Base-by-base conservation (phyloP, 768 basidiomycete genomes). In the Mycena polygramma region DNA sequence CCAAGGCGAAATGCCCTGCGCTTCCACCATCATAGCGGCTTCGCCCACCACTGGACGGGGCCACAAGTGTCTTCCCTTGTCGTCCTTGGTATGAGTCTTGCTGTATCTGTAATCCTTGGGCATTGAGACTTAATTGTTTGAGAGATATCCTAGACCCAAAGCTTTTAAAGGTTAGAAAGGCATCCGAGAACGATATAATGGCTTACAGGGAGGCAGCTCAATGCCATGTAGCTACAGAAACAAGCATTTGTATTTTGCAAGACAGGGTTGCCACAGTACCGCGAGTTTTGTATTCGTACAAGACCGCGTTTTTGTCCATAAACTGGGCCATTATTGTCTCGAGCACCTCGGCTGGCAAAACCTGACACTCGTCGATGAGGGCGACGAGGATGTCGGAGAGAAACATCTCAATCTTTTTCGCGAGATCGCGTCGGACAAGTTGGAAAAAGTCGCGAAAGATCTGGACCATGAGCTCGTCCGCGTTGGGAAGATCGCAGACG, bases 371-470 rank as follows among this genome's bases (percentile, higher is more conserved):
- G 75, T 99, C 97, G 69, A 99, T 89, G 58, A 99, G 82, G 2
- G 95, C 93, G 49, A 93, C 87, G 60, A 99, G 87, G 68, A 99
- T 96, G 76, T 98, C 97, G n/a, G 89, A 88, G 81, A 97, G 89
- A 72, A 91, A 93, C 15, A 93, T 81, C 73, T 96, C 93, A 37
- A 96, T 90, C 79, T 96, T 82, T n/a, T 93, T 95, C 19, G 89
- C 79, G 30, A 88, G 80, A 73, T 87, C 85, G 72, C 92, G 91
- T 81, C 91, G 87, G 41, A 97, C 90, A 62, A 98, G 87, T 8
- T 85, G 85, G 73, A n/a, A 98, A 96, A 96, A 89, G 74, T 91
- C 91, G 74, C 90, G 90, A 80, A 99, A 98, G 69, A 95, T 89
- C 49, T 94, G 91, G 60, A 83, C 79, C 84, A n/a, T n/a, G n/a